phyloP scores from a whole-genome alignment of 2,329 filamentous ascomycete species.

The Colletotrichum sublineola region DNA sequence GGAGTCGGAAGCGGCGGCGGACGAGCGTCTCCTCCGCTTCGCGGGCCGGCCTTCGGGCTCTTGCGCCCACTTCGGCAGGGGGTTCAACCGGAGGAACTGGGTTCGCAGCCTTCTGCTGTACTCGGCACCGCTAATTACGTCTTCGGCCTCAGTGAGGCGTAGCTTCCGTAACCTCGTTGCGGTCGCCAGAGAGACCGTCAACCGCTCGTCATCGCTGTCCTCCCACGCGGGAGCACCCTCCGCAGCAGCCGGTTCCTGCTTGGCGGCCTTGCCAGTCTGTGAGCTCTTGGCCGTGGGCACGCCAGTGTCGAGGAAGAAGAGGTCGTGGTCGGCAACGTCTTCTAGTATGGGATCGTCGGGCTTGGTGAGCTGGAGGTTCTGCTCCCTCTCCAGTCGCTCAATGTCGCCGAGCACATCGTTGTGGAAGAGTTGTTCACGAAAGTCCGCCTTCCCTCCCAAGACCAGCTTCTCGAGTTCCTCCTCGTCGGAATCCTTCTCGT shows the following conservation, averaged over 20 bases:
- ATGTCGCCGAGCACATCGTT: constrained; percentile 57
- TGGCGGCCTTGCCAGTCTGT: constrained; percentile 47
- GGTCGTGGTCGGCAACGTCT: constrained; percentile 78
- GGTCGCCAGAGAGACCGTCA: constrained; percentile 84
- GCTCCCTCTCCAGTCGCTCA: constrained; percentile 50
- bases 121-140: constrained; percentile 87
- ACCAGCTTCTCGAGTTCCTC: constrained; percentile 89
- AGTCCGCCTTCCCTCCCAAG: constrained; percentile 88
- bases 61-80: constrained; percentile 71
- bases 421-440: constrained; percentile 78
- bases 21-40: constrained; percentile 66
- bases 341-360: constrained; percentile 67
- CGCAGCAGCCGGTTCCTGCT: constrained; percentile 39
- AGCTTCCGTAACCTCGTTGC: constrained; percentile 85
- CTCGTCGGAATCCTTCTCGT: constrained; percentile 84
- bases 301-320: constrained; percentile 86
- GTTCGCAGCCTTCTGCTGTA: constrained; percentile 84
- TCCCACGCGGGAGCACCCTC: constrained; percentile 79
- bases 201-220: constrained; percentile 93
- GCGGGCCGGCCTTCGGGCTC: constrained; percentile 63
- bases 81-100: constrained; percentile 76
- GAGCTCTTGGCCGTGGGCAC: constrained; percentile 56
- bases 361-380: constrained; percentile 48
- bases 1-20: constrained; percentile 57
- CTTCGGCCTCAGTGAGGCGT: constrained; percentile 83